Percentiles rank a stretch among this genome's conserved stretches.
Evolutionary conservation across 495 filamentous ascomycete genomes (phyloP).

Genomic region (Neurospora pannonica): DNA sequence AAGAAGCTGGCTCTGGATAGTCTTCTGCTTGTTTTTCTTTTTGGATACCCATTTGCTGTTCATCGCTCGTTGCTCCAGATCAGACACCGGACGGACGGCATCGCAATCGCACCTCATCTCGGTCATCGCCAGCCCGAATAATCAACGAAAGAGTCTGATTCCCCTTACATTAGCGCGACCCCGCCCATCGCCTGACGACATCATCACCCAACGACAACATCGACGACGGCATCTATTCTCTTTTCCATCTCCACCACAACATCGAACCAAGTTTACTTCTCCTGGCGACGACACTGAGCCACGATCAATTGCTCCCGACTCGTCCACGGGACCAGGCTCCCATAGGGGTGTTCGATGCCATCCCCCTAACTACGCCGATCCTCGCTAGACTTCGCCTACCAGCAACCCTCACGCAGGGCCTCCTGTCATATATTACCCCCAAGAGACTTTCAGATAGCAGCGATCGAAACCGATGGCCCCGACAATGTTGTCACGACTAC

Average conservation of each 20-base stretch:
- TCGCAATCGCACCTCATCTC: neutral
- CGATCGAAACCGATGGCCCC: neutral
- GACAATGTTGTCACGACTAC: conserved; percentile 45
- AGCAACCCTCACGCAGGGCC: neutral
- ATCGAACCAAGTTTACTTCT: neutral
- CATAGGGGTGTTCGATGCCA: neutral
- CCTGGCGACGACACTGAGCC: neutral
- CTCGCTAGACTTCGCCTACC: neutral
- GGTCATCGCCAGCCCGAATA: neutral
- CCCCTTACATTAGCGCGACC: neutral
- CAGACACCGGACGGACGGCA: neutral
- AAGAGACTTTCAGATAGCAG: neutral
- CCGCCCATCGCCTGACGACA: neutral
- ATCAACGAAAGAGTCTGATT: neutral
- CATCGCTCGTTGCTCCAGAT: neutral
- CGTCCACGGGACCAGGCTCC: neutral
- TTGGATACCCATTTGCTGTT: neutral
- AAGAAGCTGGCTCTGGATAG: neutral
- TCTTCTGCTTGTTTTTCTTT: neutral
- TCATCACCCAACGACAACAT: neutral
- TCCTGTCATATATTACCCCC: neutral
- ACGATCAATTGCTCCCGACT: neutral
- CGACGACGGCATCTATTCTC: neutral
- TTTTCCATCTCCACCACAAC: neutral
- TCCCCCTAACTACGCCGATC: neutral